Percentiles rank a stretch among this genome's conserved stretches.
Conservation (phyloP, 139 green algal species). For the Chlamydomonas schloesseri region DNA sequence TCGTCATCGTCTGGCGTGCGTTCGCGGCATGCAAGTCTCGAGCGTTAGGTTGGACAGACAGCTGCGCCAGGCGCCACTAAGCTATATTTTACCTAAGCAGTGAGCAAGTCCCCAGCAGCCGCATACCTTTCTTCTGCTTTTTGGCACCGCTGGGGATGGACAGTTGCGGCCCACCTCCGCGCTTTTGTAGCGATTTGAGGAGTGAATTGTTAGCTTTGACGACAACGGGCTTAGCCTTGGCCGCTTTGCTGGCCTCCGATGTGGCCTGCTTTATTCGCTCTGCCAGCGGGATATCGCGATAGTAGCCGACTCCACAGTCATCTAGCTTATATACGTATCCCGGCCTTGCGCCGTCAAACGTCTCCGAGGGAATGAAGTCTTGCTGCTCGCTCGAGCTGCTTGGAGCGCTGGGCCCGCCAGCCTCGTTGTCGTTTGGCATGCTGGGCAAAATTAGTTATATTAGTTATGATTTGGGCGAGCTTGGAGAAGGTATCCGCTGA, state of each 20-base stretch:
- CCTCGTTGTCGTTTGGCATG: background rate
- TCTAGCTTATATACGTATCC: conserved; percentile 52
- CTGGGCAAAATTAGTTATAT: background rate
- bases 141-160: conserved; percentile 37
- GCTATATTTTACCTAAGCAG: no score
- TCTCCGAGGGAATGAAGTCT: background rate
- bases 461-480: no score
- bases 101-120: background rate
- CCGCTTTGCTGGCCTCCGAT: background rate
- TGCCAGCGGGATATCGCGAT: conserved; percentile 28
- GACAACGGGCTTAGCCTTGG: conserved; percentile 31
- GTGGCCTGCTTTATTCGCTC: background rate
- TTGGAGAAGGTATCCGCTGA: no score
- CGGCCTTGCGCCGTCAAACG: conserved; percentile 1
- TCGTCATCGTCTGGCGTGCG: background rate
- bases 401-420: no score
- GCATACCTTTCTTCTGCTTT: conserved; percentile 62
- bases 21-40: no score
- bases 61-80: background rate
- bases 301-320: conserved; percentile 46
- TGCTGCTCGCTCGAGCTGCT: background rate
- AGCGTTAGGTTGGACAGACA: no score
- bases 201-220: conserved; percentile 57
- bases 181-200: conserved; percentile 49
- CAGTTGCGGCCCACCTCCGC: conserved; percentile 5